phyloP scores from a whole-genome alignment of 2,329 filamentous ascomycete genomes.

The Penicillium polonicum region DNA sequence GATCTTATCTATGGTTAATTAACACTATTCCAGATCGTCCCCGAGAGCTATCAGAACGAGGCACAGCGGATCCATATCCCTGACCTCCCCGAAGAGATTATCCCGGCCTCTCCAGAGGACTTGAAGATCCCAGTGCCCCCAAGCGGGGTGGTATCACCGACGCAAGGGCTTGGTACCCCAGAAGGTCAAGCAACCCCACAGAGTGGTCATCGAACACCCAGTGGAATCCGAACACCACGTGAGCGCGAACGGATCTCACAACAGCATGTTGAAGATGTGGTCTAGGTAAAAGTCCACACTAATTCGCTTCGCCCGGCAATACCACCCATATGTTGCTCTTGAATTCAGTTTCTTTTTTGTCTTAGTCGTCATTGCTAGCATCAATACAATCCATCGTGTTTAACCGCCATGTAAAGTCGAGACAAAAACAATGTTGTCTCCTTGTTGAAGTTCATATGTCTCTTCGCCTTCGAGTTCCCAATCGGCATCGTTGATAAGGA shows the following conservation, averaged over 20 bases:
- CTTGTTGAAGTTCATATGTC: conserved; percentile 74
- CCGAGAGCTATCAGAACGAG: conserved; percentile 94
- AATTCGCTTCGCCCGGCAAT: not conserved
- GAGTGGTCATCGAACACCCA: conserved; percentile 35
- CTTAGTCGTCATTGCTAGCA: conserved; percentile 1
- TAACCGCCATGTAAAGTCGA: conserved; percentile 93
- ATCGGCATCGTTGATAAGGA: conserved; percentile 95
- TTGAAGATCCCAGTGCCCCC: conserved; percentile 73
- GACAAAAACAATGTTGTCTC: conserved; percentile 92
- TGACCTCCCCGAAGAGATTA: conserved; percentile 60
- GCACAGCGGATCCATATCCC: conserved; percentile 88
- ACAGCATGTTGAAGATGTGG: conserved; percentile 47
- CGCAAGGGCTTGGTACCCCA: conserved; percentile 44
- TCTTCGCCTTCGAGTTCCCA: conserved; percentile 98
- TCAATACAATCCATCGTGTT: conserved; percentile 1
- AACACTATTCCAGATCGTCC: conserved; percentile 67
- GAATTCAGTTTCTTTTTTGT: not conserved
- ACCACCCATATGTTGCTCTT: not conserved
- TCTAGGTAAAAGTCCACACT: conserved; percentile 24
- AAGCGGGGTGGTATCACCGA: conserved; percentile 49
- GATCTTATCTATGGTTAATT: conserved; percentile 14
- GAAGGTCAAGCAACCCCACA: conserved; percentile 46
- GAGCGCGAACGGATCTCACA: conserved; percentile 46
- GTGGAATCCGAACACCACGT: conserved; percentile 39
- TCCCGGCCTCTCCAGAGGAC: conserved; percentile 77